Conservation (phyloP, 352 stramenopile genomes). For the Plasmopara halstedii region DNA sequence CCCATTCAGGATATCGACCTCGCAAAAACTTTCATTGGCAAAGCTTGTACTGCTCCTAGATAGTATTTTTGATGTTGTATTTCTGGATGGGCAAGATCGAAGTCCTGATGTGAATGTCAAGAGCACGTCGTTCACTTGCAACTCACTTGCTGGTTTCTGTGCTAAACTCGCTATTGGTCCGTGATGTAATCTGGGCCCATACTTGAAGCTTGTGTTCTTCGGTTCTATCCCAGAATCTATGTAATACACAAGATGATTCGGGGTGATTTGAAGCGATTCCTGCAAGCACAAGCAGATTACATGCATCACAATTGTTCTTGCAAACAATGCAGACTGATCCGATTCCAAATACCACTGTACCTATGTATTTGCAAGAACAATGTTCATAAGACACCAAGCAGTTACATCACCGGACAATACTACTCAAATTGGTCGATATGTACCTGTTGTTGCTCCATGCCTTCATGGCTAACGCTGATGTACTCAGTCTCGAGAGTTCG, state of each 20-base stretch:
- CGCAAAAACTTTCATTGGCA: background rate
- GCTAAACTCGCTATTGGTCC: conserved; percentile 11
- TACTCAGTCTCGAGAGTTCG: conserved; percentile 10
- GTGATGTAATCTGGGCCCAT: background rate
- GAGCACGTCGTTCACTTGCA: conserved; percentile 41
- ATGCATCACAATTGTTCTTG: no score
- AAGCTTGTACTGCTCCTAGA: conserved; percentile 3
- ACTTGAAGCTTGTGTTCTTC: background rate
- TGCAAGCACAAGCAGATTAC: conserved; percentile 14
- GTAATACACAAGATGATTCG: conserved; percentile 35
- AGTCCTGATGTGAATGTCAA: conserved; percentile 21
- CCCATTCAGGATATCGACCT: background rate
- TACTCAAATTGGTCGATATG: conserved; percentile 17
- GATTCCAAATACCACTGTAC: background rate
- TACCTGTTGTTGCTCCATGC: conserved; percentile 14
- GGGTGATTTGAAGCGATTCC: conserved; percentile 33
- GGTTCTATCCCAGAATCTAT: background rate
- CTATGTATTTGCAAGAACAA: no score
- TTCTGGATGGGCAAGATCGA: conserved; percentile 1
- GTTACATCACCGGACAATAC: no score
- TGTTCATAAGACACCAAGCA: no score
- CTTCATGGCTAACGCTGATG: conserved; percentile 29
- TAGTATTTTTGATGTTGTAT: conserved; percentile 17
- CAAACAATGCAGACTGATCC: no score
- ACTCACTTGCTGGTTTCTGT: conserved; percentile 42